These are phyloP conservation scores for Colletotrichum sidae DNA, from an alignment of 2,329 filamentous ascomycete genomes.

Conservation along the genomic window DNA sequence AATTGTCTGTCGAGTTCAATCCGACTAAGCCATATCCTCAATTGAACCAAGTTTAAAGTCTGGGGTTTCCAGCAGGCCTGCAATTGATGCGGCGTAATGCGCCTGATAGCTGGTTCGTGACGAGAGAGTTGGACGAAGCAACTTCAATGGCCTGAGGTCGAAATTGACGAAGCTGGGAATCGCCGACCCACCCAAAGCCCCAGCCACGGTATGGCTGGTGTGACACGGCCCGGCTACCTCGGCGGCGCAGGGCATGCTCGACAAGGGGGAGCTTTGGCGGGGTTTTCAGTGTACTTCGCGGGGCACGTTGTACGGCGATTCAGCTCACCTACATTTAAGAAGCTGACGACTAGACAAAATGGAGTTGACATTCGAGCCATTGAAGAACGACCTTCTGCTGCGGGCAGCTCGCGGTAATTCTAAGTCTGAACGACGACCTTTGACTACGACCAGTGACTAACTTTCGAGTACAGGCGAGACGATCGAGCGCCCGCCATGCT, in stretches of 20 bases:
- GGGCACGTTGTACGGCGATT: slow-evolving; percentile 23
- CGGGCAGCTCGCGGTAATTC: slow-evolving; percentile 84
- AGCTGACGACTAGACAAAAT: slow-evolving; percentile 57
- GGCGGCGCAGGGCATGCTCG: slow-evolving; percentile 8
- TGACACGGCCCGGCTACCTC: slow-evolving; percentile 10
- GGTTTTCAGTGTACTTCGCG: slow-evolving; percentile 30
- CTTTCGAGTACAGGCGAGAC: slow-evolving; percentile 74
- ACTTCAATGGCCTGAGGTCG: background rate
- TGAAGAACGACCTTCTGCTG: slow-evolving; percentile 93
- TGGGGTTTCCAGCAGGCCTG: background rate
- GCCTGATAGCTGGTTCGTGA: slow-evolving; percentile 13
- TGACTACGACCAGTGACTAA: slow-evolving; percentile 30
- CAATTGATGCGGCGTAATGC: slow-evolving; percentile 12
- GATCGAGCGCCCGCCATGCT: slow-evolving; percentile 93
- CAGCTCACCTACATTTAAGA: slow-evolving; percentile 17
- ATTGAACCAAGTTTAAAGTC: no score
- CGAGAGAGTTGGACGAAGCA: background rate
- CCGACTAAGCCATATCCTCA: background rate
- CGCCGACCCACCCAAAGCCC: slow-evolving; percentile 12
- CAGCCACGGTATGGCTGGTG: slow-evolving; percentile 27
- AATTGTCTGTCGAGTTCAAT: background rate
- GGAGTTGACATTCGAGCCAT: slow-evolving; percentile 79
- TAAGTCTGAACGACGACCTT: background rate
- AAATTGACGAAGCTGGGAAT: slow-evolving; percentile 17
- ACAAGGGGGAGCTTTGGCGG: slow-evolving; percentile 33